Evolutionary conservation across 345 rosid species (phyloP).

Genomic region (Trapa incisa): DNA sequence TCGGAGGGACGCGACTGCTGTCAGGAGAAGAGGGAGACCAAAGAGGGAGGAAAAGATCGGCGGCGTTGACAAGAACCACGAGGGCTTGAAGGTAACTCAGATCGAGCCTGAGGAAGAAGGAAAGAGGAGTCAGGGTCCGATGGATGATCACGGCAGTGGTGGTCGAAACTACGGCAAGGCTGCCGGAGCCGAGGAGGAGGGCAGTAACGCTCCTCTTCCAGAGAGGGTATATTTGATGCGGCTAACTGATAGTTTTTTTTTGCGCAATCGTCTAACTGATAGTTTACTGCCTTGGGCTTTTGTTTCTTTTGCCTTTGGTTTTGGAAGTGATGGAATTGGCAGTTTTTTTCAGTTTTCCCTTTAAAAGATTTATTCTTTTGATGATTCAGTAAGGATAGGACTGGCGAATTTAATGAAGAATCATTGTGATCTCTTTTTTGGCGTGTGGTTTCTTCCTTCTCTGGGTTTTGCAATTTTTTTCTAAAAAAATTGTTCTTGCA

Average conservation of each 20-base stretch:
- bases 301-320: background rate
- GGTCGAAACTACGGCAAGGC: conserved; percentile 51
- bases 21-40: background rate
- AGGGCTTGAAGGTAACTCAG: background rate
- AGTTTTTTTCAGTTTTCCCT: background rate
- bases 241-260: background rate
- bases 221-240: conserved; percentile 41
- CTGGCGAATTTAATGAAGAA: background rate
- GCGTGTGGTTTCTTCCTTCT: background rate
- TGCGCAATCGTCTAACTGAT: background rate
- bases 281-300: background rate
- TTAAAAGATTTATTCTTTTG: background rate
- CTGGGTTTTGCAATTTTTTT: background rate
- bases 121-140: conserved; percentile 17
- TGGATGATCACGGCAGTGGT: conserved; percentile 68
- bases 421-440: background rate
- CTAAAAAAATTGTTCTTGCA: background rate
- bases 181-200: conserved; percentile 71
- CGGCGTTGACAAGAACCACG: background rate
- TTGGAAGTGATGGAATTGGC: background rate
- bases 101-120: background rate
- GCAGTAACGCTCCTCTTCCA: conserved; percentile 75
- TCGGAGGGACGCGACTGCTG: background rate
- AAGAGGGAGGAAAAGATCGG: background rate
- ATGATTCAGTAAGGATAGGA: background rate